These are phyloP conservation scores for Scalesia atractyloides DNA, from an alignment of 129 eudicot genomes.

Conservation along the genomic window DNA sequence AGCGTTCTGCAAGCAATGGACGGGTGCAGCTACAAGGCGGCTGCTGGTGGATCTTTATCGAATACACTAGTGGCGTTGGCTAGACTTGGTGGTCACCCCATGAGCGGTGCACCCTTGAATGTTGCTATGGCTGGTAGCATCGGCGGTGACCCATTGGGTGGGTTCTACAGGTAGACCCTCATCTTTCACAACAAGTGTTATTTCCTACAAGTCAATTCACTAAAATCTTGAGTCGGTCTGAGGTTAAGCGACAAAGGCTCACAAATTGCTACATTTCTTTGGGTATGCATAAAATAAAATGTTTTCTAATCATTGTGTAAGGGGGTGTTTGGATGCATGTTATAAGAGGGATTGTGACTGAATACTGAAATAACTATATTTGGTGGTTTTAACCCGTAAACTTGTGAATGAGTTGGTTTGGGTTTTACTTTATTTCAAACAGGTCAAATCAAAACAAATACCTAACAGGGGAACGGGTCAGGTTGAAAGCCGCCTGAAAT, in stretches of 20 bases:
- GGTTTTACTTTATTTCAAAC: neutral
- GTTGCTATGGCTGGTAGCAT: slow-evolving; percentile 96
- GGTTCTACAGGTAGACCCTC: slow-evolving; percentile 70
- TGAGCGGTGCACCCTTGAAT: slow-evolving; percentile 68
- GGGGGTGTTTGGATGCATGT: neutral
- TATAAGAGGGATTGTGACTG: neutral
- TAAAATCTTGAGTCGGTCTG: neutral
- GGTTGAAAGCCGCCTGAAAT: neutral
- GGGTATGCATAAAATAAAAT: neutral
- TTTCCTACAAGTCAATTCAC: neutral
- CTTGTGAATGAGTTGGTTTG: slow-evolving; percentile 2
- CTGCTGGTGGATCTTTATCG: slow-evolving; percentile 98
- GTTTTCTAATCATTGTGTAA: neutral
- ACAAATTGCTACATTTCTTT: neutral
- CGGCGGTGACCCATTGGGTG: slow-evolving; percentile 95
- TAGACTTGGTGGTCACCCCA: slow-evolving; percentile 81
- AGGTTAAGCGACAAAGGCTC: neutral
- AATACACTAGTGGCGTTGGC: slow-evolving; percentile 98
- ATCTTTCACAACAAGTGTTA: neutral
- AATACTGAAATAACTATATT: neutral
- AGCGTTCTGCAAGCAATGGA: slow-evolving; percentile 92
- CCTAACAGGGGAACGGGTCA: neutral
- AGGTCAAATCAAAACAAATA: neutral
- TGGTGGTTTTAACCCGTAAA: neutral
- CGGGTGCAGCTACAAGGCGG: slow-evolving; percentile 98